Conservation (phyloP, 441 rosid genomes). For the Omphalea diandra region DNA sequence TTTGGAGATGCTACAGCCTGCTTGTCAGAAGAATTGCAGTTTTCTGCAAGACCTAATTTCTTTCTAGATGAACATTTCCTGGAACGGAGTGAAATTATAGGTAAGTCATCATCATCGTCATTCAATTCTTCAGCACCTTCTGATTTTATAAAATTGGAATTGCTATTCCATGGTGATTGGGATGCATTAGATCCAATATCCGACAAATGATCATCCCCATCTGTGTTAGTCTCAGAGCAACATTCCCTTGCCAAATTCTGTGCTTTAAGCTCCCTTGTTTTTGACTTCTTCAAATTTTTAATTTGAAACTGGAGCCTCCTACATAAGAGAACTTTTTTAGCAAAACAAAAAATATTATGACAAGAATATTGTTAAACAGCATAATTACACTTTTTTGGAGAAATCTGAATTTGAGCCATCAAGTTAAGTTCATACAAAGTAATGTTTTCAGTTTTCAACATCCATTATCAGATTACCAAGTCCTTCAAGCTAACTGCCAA, state of each 20-base stretch:
- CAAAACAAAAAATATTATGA: not conserved
- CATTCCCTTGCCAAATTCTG: constrained; percentile 40
- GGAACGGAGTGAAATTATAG: constrained; percentile 56
- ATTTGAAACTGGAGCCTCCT: constrained; percentile 76
- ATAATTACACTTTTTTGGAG: not conserved
- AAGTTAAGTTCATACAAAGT: not conserved
- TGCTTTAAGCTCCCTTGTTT: constrained; percentile 35
- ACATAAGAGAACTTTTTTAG: constrained; percentile 29
- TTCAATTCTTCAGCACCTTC: constrained; percentile 43
- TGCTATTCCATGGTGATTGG: constrained; percentile 34
- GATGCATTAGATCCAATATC: constrained; percentile 40
- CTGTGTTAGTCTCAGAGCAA: constrained; percentile 94
- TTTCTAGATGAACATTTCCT: constrained; percentile 35
- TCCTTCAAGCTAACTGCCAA: constrained; percentile 14
- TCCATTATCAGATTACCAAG: constrained; percentile 14
- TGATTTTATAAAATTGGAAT: constrained; percentile 39
- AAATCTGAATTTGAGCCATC: constrained; percentile 7
- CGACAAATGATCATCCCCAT: constrained; percentile 49
- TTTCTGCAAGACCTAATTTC: constrained; percentile 29
- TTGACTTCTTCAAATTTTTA: constrained; percentile 52
- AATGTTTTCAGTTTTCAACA: constrained; percentile 9
- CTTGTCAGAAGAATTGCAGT: constrained; percentile 30
- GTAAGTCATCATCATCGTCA: constrained; percentile 66
- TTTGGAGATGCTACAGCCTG: constrained; percentile 31
- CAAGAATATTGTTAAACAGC: not conserved